Conservation (phyloP, 305 asterid genomes). For the Fraxinus albicans region DNA sequence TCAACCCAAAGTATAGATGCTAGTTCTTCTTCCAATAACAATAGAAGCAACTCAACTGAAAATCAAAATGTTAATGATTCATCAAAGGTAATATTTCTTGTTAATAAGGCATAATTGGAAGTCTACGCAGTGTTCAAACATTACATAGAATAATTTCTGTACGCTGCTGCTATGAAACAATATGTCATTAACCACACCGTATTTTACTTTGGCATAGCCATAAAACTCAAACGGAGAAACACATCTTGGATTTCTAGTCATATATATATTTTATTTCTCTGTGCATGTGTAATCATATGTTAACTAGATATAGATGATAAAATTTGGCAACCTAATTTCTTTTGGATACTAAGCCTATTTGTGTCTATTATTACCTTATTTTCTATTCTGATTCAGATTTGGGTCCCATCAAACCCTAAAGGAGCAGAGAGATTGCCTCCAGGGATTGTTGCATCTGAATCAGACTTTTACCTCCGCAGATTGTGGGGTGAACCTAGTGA, state of each 20-base stretch:
- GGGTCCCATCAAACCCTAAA: constrained; percentile 54
- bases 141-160: constrained; percentile 14
- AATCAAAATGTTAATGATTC: constrained; percentile 20
- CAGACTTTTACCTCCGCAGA: constrained; percentile 51
- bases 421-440: constrained; percentile 66
- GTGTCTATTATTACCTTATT: not conserved
- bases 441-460: constrained; percentile 43
- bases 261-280: not conserved
- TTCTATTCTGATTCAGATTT: constrained; percentile 37
- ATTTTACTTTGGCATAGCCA: not conserved
- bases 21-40: not conserved
- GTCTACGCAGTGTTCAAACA: not conserved
- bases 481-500: constrained; percentile 61
- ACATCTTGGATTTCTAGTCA: not conserved
- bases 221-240: not conserved
- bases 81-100: constrained; percentile 11
- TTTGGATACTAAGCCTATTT: not conserved
- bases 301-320: not conserved
- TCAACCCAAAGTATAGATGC: not conserved
- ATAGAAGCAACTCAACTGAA: constrained; percentile 21
- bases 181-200: not conserved
- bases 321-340: not conserved
- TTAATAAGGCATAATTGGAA: not conserved
- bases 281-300: not conserved
- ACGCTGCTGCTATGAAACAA: not conserved